Percentiles rank a stretch among this genome's conserved stretches.
Conservation (phyloP, 495 filamentous ascomycete species). For the Baudoinia panamericana region DNA sequence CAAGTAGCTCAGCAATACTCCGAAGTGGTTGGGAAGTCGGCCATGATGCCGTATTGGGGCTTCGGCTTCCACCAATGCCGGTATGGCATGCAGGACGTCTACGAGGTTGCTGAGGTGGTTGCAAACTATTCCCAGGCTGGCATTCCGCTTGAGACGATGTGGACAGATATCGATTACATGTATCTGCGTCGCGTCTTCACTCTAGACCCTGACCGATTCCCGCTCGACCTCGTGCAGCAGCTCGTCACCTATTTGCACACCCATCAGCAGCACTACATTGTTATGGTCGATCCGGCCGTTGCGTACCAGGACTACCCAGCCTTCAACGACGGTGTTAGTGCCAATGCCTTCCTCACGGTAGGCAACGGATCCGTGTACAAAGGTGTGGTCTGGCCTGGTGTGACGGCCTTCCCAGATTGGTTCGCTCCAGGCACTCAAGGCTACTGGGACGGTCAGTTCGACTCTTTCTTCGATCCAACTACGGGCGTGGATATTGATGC, state of each 20-base stretch:
- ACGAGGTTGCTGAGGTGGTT: conserved; percentile 64
- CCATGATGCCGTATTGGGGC: conserved; percentile 77
- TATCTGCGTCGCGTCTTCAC: conserved; percentile 51
- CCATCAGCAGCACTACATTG: conserved; percentile 56
- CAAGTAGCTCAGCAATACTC: conserved; percentile 65
- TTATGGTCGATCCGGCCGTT: conserved; percentile 83
- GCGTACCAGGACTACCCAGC: conserved; percentile 53
- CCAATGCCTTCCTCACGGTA: conserved; percentile 52
- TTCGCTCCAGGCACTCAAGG: conserved; percentile 51
- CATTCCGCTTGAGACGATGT: conserved; percentile 80
- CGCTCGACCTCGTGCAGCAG: conserved; percentile 51
- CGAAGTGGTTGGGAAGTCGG: conserved; percentile 51
- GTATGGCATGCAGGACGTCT: conserved; percentile 64
- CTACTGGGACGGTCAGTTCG: conserved; percentile 58
- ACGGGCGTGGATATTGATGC: conserved; percentile 70
- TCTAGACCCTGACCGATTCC: conserved; percentile 59
- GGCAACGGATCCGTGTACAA: conserved; percentile 54
- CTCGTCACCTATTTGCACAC: conserved; percentile 58
- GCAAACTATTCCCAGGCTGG: conserved; percentile 62
- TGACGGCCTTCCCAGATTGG: conserved; percentile 46
- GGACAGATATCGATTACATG: conserved; percentile 42
- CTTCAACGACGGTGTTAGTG: conserved; percentile 48
- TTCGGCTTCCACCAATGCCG: conserved; percentile 76
- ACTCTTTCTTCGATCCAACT: conserved; percentile 53
- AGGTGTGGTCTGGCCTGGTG: conserved; percentile 68